Base-by-base conservation (phyloP, 148 eudicot genomes). In the Silene uniflora region DNA sequence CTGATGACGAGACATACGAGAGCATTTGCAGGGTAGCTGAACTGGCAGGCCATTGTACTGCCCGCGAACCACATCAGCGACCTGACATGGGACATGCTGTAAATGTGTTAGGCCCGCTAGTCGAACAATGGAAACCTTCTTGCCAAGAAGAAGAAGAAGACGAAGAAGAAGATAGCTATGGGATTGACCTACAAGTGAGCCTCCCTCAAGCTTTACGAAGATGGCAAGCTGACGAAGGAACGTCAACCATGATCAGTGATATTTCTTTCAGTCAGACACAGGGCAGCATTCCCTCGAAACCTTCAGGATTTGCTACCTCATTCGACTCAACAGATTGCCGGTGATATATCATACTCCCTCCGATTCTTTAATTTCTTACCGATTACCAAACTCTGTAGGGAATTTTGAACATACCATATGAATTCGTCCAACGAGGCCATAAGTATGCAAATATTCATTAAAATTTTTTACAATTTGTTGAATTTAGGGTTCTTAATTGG, bases 231-330 rank as follows among this genome's bases (percentile, higher is more conserved):
- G 55, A 77, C 46, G 84, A 77, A 18, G 83, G 83, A 39, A 77
- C 83, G 11, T 83, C 89, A 5, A 80, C 87, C 7, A 78, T 83
- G 83, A 75, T 82, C 3, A 81, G 80, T 10, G 84, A 84, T 69
- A 11, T 80, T 59, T 87, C 87, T 3, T 83, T 54, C 79, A 79
- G 86, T 68, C 75, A 79, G 29, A 78, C 89, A 9, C 84, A 87
- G 47, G 64, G 75, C 47, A 86, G 89, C 79, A 84, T 87, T 61
- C 89, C 87, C 11, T 35, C 84, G 3, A 87, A 87, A 58, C 89
- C 89, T 16, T 75, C 87, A 0, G 89, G 89, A n/a, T 83, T 87
- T n/a, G 86, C 89, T 14, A 84, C 83, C 74, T 80, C 86, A 16
- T 87, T 87, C 42, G 83, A 73, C 77, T 84, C 89, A 6, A 81